A percentile compares a stretch with the other conserved stretches of the same genome.
phyloP scores from a whole-genome alignment of 2,329 filamentous ascomycete genomes.

The Aotearoamyces nothofagi region DNA sequence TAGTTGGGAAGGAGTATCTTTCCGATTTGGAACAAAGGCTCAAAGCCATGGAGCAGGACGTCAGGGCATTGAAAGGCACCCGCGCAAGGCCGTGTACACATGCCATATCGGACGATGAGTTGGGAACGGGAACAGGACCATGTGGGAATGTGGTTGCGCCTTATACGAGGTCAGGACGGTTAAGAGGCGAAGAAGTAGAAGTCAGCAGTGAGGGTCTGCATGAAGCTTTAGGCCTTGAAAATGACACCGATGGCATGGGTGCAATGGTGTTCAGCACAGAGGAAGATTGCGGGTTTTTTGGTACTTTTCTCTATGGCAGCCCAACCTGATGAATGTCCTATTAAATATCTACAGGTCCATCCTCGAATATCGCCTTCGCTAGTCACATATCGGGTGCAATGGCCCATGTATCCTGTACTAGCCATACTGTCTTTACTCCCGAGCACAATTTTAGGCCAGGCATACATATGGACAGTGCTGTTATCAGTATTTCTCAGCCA shows the following conservation, averaged over 20 bases:
- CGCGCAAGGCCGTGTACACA: no score
- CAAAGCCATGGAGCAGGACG: no score
- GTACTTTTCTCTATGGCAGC: constrained; percentile 6
- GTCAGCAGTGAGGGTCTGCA: constrained; percentile 8
- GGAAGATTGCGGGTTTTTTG: constrained; percentile 21
- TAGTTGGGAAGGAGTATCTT: constrained; percentile 24
- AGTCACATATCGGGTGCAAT: constrained; percentile 21
- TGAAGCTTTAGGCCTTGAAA: constrained; percentile 6
- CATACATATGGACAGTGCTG: constrained; percentile 7
- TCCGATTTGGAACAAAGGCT: constrained; percentile 12
- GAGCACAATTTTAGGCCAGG: no score
- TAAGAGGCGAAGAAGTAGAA: no score
- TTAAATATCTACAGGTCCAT: constrained; percentile 17
- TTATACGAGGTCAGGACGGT: no score
- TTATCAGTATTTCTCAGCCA: constrained; percentile 12
- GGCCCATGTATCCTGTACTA: constrained; percentile 4
- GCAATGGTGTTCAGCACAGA: constrained; percentile 18
- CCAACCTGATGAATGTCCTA: not conserved
- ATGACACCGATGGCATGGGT: constrained; percentile 18
- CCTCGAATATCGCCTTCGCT: constrained; percentile 26
- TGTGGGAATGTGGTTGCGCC: no score
- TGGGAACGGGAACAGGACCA: constrained; percentile 21
- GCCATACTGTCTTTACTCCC: constrained; percentile 6
- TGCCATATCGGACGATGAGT: no score
- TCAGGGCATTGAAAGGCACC: no score